Conservation (phyloP, 2,329 filamentous ascomycete genomes). For the Neopestalotiopsis sp. region DNA sequence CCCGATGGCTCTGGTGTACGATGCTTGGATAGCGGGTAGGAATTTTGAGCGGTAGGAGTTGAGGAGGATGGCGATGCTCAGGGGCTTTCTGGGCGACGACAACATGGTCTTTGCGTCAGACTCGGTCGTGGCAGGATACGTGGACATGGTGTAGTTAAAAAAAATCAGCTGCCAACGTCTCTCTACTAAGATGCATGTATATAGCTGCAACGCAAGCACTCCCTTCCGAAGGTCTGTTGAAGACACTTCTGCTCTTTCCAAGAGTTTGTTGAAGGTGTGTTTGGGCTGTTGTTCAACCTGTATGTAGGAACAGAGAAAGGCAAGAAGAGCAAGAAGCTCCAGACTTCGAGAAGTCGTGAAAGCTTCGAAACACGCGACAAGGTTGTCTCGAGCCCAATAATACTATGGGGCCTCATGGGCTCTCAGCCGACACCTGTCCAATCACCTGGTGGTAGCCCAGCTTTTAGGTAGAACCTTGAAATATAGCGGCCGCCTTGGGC, state of each 20-base stretch:
- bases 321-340: neutral
- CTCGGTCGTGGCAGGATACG: neutral
- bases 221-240: constrained; percentile 21
- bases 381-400: neutral
- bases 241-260: constrained; percentile 20
- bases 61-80: constrained; percentile 43
- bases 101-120: neutral
- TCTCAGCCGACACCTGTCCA: neutral
- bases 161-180: neutral
- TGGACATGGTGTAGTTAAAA: neutral
- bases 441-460: neutral
- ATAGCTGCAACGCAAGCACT: neutral
- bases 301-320: neutral
- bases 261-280: constrained; percentile 15
- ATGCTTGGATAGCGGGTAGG: constrained; percentile 40
- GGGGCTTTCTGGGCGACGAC: constrained; percentile 15
- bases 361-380: neutral
- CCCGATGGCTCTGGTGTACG: constrained; percentile 40
- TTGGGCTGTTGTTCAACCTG: neutral
- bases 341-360: neutral
- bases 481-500: too few species aligned
- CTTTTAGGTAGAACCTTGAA: too few species aligned
- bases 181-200: neutral
- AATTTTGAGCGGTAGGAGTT: constrained; percentile 44
- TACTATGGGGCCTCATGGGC: neutral